These are phyloP conservation scores for Pythium dissotocum DNA, from an alignment of 352 stramenopile species.

Conservation along the genomic window DNA sequence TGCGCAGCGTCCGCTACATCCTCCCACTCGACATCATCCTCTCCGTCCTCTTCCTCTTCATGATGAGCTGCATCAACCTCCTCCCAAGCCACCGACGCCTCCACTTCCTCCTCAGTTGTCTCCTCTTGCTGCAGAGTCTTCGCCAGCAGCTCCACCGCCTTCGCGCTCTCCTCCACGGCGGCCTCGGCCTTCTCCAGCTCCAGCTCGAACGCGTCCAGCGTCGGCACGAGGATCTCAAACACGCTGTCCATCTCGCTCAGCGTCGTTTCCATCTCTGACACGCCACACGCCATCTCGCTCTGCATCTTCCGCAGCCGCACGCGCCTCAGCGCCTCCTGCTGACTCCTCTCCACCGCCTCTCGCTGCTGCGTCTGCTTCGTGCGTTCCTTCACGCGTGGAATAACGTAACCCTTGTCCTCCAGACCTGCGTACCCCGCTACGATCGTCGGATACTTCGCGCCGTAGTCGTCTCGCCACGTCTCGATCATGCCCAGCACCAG, in stretches of 20 bases:
- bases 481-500: conserved; percentile 57
- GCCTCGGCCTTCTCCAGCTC: conserved; percentile 6
- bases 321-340: conserved; percentile 22
- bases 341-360: conserved; percentile 15
- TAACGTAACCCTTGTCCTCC: conserved; percentile 50
- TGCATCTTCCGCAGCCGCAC: conserved; percentile 26
- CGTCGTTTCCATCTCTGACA: conserved; percentile 67
- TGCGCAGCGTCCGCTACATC: conserved; percentile 6
- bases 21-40: conserved; percentile 22
- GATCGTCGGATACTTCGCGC: conserved; percentile 51
- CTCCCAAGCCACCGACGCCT: conserved; percentile 36
- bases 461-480: conserved; percentile 62
- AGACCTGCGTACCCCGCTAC: conserved; percentile 53
- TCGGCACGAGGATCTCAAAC: conserved; percentile 77
- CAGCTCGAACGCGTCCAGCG: conserved; percentile 61
- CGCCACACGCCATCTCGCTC: conserved; percentile 46
- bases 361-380: conserved; percentile 13
- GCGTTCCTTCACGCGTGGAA: conserved; percentile 33
- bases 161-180: conserved; percentile 30
- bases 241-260: conserved; percentile 72
- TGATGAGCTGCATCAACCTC: background rate
- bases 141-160: background rate
- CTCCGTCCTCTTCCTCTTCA: conserved; percentile 10
- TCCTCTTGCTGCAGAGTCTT: background rate
- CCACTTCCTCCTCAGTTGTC: conserved; percentile 19